Evolutionary conservation across 345 rosid genomes (phyloP).

Genomic region (Excoecaria cochinchinensis): DNA sequence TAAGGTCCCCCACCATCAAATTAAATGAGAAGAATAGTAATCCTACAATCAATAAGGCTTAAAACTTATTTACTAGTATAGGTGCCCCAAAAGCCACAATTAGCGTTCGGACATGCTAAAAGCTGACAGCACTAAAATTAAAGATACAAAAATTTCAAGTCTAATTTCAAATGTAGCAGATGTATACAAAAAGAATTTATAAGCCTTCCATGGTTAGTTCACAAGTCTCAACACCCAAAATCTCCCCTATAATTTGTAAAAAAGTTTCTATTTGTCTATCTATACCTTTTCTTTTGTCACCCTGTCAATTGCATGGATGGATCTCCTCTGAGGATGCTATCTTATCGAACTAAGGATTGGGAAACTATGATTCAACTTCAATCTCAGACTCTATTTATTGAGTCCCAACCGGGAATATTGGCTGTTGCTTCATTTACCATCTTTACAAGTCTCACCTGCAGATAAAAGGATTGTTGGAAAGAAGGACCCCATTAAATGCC

Average conservation of each 20-base stretch:
- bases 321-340: constrained; percentile 13
- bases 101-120: not conserved
- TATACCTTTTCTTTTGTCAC: constrained; percentile 24
- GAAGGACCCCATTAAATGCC: not conserved
- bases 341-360: constrained; percentile 6
- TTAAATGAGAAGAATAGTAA: not conserved
- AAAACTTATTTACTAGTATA: not conserved
- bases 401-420: constrained; percentile 66
- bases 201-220: constrained; percentile 4
- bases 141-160: constrained; percentile 15
- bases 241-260: constrained; percentile 7
- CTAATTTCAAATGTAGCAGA: constrained; percentile 9
- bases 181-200: constrained; percentile 21
- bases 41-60: not conserved
- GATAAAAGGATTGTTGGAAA: not conserved
- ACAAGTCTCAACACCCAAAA: constrained; percentile 2
- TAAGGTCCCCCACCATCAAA: not conserved
- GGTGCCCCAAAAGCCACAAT: not conserved
- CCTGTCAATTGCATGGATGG: constrained; percentile 16
- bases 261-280: constrained; percentile 10
- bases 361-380: not conserved
- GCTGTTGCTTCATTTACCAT: constrained; percentile 73
- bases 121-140: not conserved
- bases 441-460: constrained; percentile 62
- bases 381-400: constrained; percentile 29